Evolutionary conservation across 108 stramenopile genomes (phyloP).

Genomic region (Cyclotella kingstonii): DNA sequence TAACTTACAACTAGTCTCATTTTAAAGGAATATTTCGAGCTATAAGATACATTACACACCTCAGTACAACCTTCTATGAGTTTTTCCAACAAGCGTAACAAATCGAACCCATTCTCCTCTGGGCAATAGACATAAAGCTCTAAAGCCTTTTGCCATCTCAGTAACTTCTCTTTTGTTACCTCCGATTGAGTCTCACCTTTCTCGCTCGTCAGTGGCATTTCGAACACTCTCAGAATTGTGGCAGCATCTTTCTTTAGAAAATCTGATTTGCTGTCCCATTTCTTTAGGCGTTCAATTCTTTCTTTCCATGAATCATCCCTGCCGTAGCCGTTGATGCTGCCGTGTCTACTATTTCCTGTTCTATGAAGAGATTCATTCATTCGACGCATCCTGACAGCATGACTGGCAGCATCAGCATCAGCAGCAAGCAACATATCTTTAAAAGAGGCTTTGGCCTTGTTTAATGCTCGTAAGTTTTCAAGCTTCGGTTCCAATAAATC

Average conservation of each 20-base stretch:
- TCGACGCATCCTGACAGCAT: constrained; percentile 26
- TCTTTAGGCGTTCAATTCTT: constrained; percentile 20
- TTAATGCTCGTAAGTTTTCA: constrained; percentile 28
- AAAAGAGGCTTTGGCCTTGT: constrained; percentile 29
- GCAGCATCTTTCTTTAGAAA: constrained; percentile 29
- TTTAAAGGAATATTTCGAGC: background rate
- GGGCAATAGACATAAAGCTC: constrained; percentile 77
- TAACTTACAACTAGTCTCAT: background rate
- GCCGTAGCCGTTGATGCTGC: background rate
- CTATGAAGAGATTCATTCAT: constrained; percentile 6
- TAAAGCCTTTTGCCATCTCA: constrained; percentile 74
- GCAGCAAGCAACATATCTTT: constrained; percentile 40
- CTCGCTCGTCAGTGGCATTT: constrained; percentile 11
- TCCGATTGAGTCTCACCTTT: constrained; percentile 58
- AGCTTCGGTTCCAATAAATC: constrained; percentile 26
- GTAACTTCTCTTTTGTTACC: constrained; percentile 54
- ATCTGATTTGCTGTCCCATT: constrained; percentile 34
- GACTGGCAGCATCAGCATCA: constrained; percentile 33
- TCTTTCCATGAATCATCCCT: constrained; percentile 20
- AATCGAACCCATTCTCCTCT: constrained; percentile 46
- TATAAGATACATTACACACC: constrained; percentile 30
- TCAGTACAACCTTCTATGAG: constrained; percentile 59
- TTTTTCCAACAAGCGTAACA: constrained; percentile 64
- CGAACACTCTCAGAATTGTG: constrained; percentile 14
- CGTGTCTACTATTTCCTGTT: background rate